Percentiles rank a stretch among this genome's conserved stretches.
Conservation (phyloP, 805 yeast genomes). For the Cyberlindnera xylosilytica region DNA sequence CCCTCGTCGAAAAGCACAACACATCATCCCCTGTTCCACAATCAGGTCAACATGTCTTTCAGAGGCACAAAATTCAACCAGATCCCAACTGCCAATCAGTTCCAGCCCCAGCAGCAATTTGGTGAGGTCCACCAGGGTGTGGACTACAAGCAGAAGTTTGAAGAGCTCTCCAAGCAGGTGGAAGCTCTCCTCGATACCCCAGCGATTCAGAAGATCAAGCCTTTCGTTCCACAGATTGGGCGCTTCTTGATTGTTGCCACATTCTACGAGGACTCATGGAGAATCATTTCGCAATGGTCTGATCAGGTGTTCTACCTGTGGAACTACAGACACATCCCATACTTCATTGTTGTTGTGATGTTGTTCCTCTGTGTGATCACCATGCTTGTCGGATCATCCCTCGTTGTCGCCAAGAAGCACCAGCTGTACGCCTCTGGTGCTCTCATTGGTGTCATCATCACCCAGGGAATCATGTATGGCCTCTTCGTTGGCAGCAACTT, state of each 20-base stretch:
- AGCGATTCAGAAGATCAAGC: slow-evolving; percentile 47
- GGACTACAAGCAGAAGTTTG: slow-evolving; percentile 9
- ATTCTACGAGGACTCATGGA: slow-evolving; percentile 81
- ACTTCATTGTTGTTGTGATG: slow-evolving; percentile 72
- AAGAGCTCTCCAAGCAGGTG: slow-evolving; percentile 41
- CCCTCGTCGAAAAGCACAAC: background rate
- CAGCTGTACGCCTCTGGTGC: slow-evolving; percentile 69
- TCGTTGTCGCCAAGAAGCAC: slow-evolving; percentile 66
- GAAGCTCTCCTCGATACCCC: slow-evolving; percentile 54
- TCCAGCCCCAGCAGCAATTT: slow-evolving; percentile 12
- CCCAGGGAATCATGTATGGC: slow-evolving; percentile 89
- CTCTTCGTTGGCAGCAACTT: slow-evolving; percentile 76
- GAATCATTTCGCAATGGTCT: slow-evolving; percentile 85
- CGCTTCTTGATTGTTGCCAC: slow-evolving; percentile 91
- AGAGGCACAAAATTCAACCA: slow-evolving; percentile 28
- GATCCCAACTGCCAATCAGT: slow-evolving; percentile 25
- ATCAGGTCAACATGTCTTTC: slow-evolving; percentile 16
- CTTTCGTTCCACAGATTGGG: slow-evolving; percentile 84
- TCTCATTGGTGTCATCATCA: slow-evolving; percentile 64
- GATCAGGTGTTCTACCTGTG: slow-evolving; percentile 86
- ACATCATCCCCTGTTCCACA: too few species aligned
- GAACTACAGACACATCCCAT: slow-evolving; percentile 75
- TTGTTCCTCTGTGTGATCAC: slow-evolving; percentile 57
- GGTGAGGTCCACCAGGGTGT: slow-evolving; percentile 22
- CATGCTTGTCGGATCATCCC: slow-evolving; percentile 72